phyloP scores from a whole-genome alignment of 1,284 basidiomycete species.

The Ceratobasidium sp. region DNA sequence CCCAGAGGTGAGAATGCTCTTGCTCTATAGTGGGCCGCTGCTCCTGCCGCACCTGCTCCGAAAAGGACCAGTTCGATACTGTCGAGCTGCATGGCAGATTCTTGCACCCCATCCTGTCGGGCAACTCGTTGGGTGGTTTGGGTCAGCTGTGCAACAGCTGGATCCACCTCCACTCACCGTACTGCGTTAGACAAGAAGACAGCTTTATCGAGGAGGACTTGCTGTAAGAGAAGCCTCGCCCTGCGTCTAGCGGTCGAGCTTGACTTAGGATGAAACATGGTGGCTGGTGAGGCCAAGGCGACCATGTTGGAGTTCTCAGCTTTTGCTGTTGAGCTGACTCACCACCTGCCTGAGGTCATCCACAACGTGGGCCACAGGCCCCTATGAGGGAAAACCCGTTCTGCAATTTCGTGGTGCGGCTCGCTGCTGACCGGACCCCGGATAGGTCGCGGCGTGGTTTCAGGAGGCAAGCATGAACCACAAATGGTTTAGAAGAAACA shows the following conservation, averaged over 20 bases:
- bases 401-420: background rate
- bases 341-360: background rate
- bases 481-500: background rate
- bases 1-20: background rate
- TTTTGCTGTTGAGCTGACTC: background rate
- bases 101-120: background rate
- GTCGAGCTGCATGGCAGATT: background rate
- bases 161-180: background rate
- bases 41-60: background rate
- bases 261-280: background rate
- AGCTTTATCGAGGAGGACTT: background rate
- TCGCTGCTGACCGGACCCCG: background rate
- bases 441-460: background rate
- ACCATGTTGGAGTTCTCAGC: background rate
- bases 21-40: constrained; percentile 3
- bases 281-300: background rate
- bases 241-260: constrained; percentile 18
- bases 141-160: background rate
- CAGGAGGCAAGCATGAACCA: no score
- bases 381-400: background rate
- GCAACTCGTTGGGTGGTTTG: no score
- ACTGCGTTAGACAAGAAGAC: background rate
- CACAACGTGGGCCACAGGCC: background rate
- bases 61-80: background rate
- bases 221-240: background rate